Conservation (phyloP, 2,329 filamentous ascomycete species). For the Didymella segeticola region DNA sequence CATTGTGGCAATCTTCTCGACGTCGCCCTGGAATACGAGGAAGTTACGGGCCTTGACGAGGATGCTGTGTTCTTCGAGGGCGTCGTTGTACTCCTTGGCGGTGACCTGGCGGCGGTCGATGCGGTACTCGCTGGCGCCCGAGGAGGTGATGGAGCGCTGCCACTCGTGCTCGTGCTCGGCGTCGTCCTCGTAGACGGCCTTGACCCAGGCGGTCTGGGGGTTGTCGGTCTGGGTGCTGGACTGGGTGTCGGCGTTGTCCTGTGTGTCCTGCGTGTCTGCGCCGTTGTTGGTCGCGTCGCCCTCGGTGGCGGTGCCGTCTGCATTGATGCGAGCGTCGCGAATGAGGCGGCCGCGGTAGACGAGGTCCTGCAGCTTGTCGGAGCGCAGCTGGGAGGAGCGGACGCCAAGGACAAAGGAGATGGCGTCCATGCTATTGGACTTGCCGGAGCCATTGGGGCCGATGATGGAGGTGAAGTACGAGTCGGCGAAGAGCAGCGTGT, state of each 20-base stretch:
- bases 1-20: constrained; percentile 95
- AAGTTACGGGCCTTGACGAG: constrained; percentile 98
- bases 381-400: constrained; percentile 97
- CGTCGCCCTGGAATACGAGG: constrained; percentile 96
- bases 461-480: constrained; percentile 99
- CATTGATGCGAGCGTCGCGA: constrained; percentile 90
- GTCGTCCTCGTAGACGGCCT: constrained; percentile 98
- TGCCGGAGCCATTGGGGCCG: constrained; percentile 98
- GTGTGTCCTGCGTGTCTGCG: no score
- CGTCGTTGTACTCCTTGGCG: constrained; percentile 91
- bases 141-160: constrained; percentile 91
- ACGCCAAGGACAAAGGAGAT: constrained; percentile 99
- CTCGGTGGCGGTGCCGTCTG: constrained; percentile 77
- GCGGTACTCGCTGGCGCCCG: constrained; percentile 90
- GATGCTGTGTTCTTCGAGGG: constrained; percentile 92
- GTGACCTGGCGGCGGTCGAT: constrained; percentile 93
- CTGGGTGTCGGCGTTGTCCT: constrained; percentile 56
- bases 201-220: constrained; percentile 96
- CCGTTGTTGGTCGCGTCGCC: constrained; percentile 45
- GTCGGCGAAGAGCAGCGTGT: constrained; percentile 92
- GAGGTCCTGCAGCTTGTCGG: constrained; percentile 89
- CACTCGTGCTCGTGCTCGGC: constrained; percentile 93
- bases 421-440: constrained; percentile 99
- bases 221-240: constrained; percentile 71
- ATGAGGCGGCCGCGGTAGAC: constrained; percentile 95